Base-by-base conservation (phyloP, 805 yeast genomes). In the Candida methanosorbosa region DNA sequence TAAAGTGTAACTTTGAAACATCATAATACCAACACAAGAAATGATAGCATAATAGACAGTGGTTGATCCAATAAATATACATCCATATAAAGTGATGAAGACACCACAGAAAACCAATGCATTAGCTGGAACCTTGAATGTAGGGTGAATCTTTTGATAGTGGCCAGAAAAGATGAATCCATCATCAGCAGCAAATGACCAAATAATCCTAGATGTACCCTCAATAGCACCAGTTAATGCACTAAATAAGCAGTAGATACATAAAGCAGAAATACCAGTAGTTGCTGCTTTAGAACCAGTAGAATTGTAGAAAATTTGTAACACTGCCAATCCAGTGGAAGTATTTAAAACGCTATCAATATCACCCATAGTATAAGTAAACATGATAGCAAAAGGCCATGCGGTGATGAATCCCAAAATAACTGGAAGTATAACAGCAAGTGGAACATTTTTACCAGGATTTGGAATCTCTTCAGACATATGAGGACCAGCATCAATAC, bases 401-500 rank as follows among this genome's bases (percentile, higher is more conserved):
- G 54, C 58, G 11, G 54, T 44, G n/a, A 52, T 12, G 7, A 50
- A 54, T 2, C 59, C 56, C 7, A 49, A 37, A 4, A 46, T 32
- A 23, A 50, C 51, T 16, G 59, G 45, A 16, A 52, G 38, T 16
- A 53, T 41, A 48, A 55, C 56, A 12, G 55, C 60, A 18, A 45
- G 37, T 2, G 59, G 59, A 14, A 56, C 46, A 24, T 52, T 50
- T 30, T 38, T 49, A 28, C 41, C 54, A 4, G 61, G 58, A 9
- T 44, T 24, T 6, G 50, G 52, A 18, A 56, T 43, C 36, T 56
- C 59, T 30, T 54, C 59, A 5, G 59, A 44, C 54, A 53, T 47
- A 39, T 56, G 61, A 21, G 54, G 42, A 3, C 57, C 53, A 4
- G 53, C 57, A 37, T 57, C 63, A 27, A 49, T 48, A 22, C 58